Evolutionary conservation across 1,284 basidiomycete species (phyloP), one percentile per base, ranked within the genome.

Genomic region (Austroboletus novae-zelandiae): DNA sequence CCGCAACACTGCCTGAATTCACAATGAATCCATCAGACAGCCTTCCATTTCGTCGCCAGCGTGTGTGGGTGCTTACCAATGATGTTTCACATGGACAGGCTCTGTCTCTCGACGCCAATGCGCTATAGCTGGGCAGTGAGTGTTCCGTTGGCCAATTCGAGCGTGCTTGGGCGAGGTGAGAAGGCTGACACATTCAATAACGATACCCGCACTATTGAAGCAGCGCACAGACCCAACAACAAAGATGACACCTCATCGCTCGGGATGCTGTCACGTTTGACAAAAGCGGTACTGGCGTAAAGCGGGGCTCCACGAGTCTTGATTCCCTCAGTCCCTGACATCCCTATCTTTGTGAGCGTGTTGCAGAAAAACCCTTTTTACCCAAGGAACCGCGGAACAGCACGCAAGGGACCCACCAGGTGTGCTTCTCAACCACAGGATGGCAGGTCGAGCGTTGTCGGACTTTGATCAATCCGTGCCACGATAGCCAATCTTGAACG

Each of bases 211-310:
- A 46, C 14, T 32, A 42, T 49, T 36, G 61, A 57, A 63, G 56
- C 53, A 32, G 13, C 35, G 9, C 17, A 25, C 18, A 25, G 51
- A 42, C 39, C 57, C 45, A 42, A 43, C 55, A 41, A 47, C 14
- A 45, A 37, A 27, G 40, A 51, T 50, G 37, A 50, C 37, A 51
- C 46, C 49, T 43, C 40, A 25, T 55, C 50, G 20, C 37, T 44
- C 65, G 64, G 62, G 56, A 68, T 66, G 66, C 61, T 68, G 64
- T 60, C 54, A 65, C 48, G 35, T 43, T 37, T 9, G 34, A 40
- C 48, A 63, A 63, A 63, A 61, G 48, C 18, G 41, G 58, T 54
- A 43, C 60, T 47, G 54, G 58, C 45, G 47, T 48, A 52, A 58
- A 50, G 44, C 39, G 37, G 18, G 15, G 32, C 32, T n/a, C 32